Evolutionary conservation across 139 green algal genomes (phyloP), one percentile per base, ranked within the genome.

Genomic region (Tetraselmis striata): DNA sequence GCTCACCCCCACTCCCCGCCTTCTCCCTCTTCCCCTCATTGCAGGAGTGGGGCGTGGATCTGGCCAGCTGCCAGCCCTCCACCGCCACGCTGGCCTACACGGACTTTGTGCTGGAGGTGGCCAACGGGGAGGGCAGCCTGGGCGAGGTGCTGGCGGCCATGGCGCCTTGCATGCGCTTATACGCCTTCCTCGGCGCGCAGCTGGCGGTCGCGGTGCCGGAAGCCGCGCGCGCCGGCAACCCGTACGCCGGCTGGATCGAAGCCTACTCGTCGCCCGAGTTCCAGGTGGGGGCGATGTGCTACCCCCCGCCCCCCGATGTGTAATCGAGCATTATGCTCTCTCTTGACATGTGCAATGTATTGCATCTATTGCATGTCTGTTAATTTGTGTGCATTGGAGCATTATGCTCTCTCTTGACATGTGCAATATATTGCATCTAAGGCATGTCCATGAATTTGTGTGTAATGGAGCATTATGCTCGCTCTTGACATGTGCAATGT

Each of bases 141-240:
- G 29, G 77, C 2, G 77, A 58, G 29, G 23, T 80, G 29, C 75
- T 97, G 67, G 86, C 88, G 0, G 88, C 92, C 22, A 94, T 96
- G 92, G 81, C 90, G 45, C 93, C 93, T 0, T 97, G 93, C 84
- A 85, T 86, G 22, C 89, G 92, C 0, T 83, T 96, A 26, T 96
- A 96, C 79, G 91, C 83, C 76, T 96, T 84, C 84, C 86, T 96
- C 32, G 93, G 90, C 0, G 88, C 84, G 77, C 78, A 88, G 79
- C 88, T 96, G 83, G 86, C 85, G 59, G 76, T 29, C 22, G 81
- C 75, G 81, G 77, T 30, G 31, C 31, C 31, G 26, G 23, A 75
- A 29, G 25, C 27, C 31, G 31, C 25, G 31, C 27, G 77, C 30
- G 77, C 29, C 1, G 2, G 32, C 28, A 74, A 90, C 76, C 30